Percentiles rank a stretch among this genome's conserved stretches.
phyloP scores from a whole-genome alignment of 192 early-diverging fungal species.

The Glomus cerebriforme region DNA sequence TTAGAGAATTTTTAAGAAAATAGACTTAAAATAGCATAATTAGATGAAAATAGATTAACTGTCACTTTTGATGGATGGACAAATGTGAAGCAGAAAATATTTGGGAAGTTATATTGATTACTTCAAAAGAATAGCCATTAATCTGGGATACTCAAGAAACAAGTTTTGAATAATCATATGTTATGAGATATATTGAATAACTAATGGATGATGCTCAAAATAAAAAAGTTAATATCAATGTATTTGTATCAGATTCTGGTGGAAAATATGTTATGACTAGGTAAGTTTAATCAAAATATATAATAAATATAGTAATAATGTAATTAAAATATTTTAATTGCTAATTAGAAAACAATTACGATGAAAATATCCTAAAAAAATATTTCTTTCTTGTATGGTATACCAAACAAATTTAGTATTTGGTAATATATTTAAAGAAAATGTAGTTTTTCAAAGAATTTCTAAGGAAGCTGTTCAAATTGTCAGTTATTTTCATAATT shows the following conservation, averaged over 20 bases:
- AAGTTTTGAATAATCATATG: background rate
- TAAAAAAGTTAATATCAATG: conserved; percentile 11
- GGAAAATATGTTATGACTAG: background rate
- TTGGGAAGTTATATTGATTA: conserved; percentile 6
- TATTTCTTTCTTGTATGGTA: background rate
- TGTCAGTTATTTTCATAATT: conserved; percentile 3
- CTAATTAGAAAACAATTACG: background rate
- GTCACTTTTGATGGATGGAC: conserved; percentile 1
- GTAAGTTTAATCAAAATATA: background rate
- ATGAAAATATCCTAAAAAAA: conserved; percentile 3
- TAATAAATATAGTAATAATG: background rate
- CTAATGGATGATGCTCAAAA: background rate
- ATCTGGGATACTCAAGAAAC: background rate
- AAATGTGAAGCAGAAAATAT: background rate
- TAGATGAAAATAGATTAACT: background rate
- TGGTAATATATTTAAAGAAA: conserved; percentile 7
- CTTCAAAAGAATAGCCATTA: background rate
- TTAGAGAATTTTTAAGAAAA: background rate
- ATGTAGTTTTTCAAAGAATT: background rate
- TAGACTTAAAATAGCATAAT: background rate
- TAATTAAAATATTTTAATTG: background rate
- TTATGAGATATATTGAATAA: background rate
- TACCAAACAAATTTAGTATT: conserved; percentile 7
- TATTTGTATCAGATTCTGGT: conserved; percentile 10
- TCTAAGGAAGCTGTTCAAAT: conserved; percentile 10